Percentiles rank a stretch among this genome's conserved stretches.
Conservation (phyloP, 495 filamentous ascomycete genomes). For the Xylaria longipes region DNA sequence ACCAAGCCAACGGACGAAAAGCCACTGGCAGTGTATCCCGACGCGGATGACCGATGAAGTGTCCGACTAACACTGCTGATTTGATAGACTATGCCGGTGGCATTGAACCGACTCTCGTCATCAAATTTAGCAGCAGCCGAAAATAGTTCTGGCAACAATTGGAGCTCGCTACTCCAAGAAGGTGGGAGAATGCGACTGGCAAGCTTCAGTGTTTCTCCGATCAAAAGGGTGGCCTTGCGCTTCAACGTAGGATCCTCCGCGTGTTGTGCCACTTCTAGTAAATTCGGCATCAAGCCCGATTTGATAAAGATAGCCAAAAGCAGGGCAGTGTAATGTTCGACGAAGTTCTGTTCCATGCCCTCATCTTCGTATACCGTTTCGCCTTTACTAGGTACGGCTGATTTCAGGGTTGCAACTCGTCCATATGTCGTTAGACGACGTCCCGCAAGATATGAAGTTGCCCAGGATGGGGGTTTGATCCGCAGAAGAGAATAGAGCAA, state of each 20-base stretch:
- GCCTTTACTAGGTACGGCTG: constrained; percentile 43
- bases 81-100: constrained; percentile 90
- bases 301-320: constrained; percentile 85
- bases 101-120: constrained; percentile 74
- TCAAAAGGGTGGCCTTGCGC: constrained; percentile 86
- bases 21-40: constrained; percentile 45
- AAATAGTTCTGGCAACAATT: constrained; percentile 84
- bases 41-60: constrained; percentile 75
- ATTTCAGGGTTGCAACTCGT: constrained; percentile 85
- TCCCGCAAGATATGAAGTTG: constrained; percentile 91
- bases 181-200: constrained; percentile 83
- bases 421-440: constrained; percentile 93
- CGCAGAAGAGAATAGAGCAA: constrained; percentile 88
- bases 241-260: constrained; percentile 75
- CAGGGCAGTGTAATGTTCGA: constrained; percentile 93
- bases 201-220: constrained; percentile 89
- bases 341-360: constrained; percentile 76
- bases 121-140: constrained; percentile 73
- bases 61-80: constrained; percentile 97
- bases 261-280: constrained; percentile 74
- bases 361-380: constrained; percentile 68
- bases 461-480: constrained; percentile 96
- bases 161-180: constrained; percentile 76
- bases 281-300: constrained; percentile 78
- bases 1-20: constrained; percentile 46